Conservation (phyloP, 2,329 filamentous ascomycete genomes). For the Pseudopithomyces chartarum region DNA sequence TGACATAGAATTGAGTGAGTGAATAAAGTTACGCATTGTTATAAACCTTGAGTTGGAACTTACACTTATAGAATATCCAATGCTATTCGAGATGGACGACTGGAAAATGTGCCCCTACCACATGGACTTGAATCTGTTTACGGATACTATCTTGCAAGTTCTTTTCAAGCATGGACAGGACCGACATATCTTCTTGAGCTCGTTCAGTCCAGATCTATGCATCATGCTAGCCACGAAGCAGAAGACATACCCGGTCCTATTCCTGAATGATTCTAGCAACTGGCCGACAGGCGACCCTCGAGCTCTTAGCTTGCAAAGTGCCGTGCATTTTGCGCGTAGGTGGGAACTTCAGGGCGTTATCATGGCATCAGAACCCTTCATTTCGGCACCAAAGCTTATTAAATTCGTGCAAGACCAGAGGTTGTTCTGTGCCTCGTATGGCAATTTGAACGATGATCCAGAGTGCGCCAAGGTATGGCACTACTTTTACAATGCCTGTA, state of each 20-base stretch:
- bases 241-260: constrained; percentile 92
- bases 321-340: constrained; percentile 87
- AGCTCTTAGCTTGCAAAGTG: constrained; percentile 90
- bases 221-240: constrained; percentile 95
- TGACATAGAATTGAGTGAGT: constrained; percentile 86
- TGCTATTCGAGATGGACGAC: constrained; percentile 95
- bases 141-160: constrained; percentile 86
- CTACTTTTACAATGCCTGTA: constrained; percentile 26
- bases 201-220: constrained; percentile 97
- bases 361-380: constrained; percentile 80
- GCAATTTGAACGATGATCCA: constrained; percentile 85
- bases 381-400: constrained; percentile 85
- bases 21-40: no score
- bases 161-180: constrained; percentile 83
- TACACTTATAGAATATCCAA: constrained; percentile 85
- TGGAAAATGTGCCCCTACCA: constrained; percentile 97
- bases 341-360: constrained; percentile 97
- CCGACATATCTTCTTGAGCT: constrained; percentile 95
- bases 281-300: constrained; percentile 84
- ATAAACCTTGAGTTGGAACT: no score
- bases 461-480: constrained; percentile 77
- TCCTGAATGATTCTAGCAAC: constrained; percentile 88
- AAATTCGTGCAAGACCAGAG: constrained; percentile 92
- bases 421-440: constrained; percentile 92
- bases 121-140: constrained; percentile 93